These are phyloP conservation scores for Cairneyella variabilis DNA, from an alignment of 495 filamentous ascomycete genomes.

Conservation along the genomic window DNA sequence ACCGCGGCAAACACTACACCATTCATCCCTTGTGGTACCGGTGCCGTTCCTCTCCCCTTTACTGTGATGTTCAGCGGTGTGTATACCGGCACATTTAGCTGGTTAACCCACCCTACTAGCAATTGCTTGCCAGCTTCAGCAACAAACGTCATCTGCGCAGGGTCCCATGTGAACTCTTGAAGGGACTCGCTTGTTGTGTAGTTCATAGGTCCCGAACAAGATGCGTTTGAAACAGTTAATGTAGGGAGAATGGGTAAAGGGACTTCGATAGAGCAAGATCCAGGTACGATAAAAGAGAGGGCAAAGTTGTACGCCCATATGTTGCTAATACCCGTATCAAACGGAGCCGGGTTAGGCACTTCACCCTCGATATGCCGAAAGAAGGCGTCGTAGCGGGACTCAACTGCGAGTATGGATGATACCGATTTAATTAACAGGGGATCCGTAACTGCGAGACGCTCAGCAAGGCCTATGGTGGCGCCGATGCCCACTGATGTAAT, in stretches of 20 bases:
- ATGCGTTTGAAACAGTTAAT: slow-evolving; percentile 7
- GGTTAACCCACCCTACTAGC: slow-evolving; percentile 16
- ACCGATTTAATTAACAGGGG: slow-evolving; percentile 10
- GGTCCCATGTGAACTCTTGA: slow-evolving; percentile 15
- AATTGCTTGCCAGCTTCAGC: slow-evolving; percentile 14
- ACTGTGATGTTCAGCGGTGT: slow-evolving; percentile 10
- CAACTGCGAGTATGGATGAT: slow-evolving; percentile 6
- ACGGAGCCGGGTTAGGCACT: slow-evolving; percentile 12
- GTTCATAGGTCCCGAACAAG: not conserved
- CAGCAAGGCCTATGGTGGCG: slow-evolving; percentile 7
- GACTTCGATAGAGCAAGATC: slow-evolving; percentile 5
- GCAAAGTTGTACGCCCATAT: slow-evolving; percentile 19
- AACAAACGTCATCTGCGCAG: slow-evolving; percentile 10
- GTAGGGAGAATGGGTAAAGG: slow-evolving; percentile 6
- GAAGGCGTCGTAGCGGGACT: slow-evolving; percentile 15
- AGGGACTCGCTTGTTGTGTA: not conserved
- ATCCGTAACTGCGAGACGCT: slow-evolving; percentile 7
- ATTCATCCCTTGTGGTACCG: slow-evolving; percentile 12
- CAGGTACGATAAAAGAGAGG: slow-evolving; percentile 13
- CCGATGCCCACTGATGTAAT: slow-evolving; percentile 16
- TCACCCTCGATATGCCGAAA: slow-evolving; percentile 4
- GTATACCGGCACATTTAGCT: slow-evolving; percentile 16
- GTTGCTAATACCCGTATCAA: slow-evolving; percentile 13
- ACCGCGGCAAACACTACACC: slow-evolving; percentile 9
- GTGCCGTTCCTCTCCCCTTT: slow-evolving; percentile 10